Conservation (phyloP, 768 basidiomycete species). For the Russula ochroleuca region DNA sequence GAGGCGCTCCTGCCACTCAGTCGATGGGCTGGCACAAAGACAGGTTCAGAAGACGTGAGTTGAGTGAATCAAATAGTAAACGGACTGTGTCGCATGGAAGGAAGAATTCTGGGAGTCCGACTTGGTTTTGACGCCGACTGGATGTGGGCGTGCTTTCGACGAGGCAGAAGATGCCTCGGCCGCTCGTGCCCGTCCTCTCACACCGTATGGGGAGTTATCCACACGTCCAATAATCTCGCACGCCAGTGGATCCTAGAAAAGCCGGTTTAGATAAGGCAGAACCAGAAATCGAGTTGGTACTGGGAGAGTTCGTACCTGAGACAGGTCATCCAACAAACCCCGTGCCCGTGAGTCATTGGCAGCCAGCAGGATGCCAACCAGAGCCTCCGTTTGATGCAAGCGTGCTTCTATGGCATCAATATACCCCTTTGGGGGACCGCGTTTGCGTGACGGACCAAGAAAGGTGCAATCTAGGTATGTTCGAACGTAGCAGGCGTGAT, state of each 20-base stretch:
- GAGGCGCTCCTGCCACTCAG: constrained; percentile 80
- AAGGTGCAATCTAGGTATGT: constrained; percentile 61
- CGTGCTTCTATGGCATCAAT: constrained; percentile 92
- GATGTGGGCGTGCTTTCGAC: constrained; percentile 30
- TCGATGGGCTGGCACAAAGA: constrained; percentile 55
- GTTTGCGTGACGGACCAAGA: constrained; percentile 72
- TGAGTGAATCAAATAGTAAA: constrained; percentile 17
- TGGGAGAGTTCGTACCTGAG: constrained; percentile 28
- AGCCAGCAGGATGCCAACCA: constrained; percentile 76
- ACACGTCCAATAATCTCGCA: constrained; percentile 77
- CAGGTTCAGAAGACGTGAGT: neutral
- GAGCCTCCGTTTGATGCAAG: constrained; percentile 85
- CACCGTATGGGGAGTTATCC: constrained; percentile 76
- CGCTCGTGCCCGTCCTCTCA: constrained; percentile 57
- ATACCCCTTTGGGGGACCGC: constrained; percentile 90
- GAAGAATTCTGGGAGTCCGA: constrained; percentile 14
- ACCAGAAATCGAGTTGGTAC: neutral
- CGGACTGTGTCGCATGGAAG: constrained; percentile 58
- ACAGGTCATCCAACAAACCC: constrained; percentile 39
- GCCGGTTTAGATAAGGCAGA: neutral
- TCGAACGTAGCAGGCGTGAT: constrained; percentile 3
- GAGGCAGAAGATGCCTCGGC: constrained; percentile 31
- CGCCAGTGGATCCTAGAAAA: constrained; percentile 64
- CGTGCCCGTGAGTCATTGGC: constrained; percentile 39
- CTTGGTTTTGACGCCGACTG: constrained; percentile 27